Percentiles rank a stretch among this genome's conserved stretches.
These are phyloP conservation scores for Rubus idaeus DNA, from an alignment of 306 rosid species.

Conservation along the genomic window DNA sequence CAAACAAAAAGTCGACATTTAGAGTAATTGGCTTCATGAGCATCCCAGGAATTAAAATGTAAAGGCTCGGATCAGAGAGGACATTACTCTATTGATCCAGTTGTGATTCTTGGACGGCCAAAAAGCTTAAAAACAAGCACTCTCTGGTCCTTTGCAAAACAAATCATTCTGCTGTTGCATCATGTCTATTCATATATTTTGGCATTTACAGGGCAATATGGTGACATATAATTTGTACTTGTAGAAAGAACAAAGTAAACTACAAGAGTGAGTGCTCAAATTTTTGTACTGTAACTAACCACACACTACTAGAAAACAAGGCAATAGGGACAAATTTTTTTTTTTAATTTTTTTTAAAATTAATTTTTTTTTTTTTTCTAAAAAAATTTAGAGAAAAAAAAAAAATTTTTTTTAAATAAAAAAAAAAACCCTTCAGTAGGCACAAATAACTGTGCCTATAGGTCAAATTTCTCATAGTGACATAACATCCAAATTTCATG, in stretches of 20 bases:
- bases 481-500: background rate
- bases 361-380: too few relatives aligned
- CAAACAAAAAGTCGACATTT: too few relatives aligned
- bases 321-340: too few relatives aligned
- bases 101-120: background rate
- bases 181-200: background rate
- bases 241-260: background rate
- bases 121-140: background rate
- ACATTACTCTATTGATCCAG: background rate
- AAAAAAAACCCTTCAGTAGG: too few relatives aligned
- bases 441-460: too few relatives aligned
- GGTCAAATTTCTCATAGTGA: too few relatives aligned
- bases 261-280: background rate
- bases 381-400: too few relatives aligned
- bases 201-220: background rate
- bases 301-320: too few relatives aligned
- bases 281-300: background rate
- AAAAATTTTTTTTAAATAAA: too few relatives aligned
- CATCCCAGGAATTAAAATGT: background rate
- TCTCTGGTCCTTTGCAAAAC: background rate
- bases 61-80: background rate
- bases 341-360: too few relatives aligned
- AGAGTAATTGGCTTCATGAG: too few relatives aligned
- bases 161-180: background rate
- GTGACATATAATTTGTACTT: background rate